These are phyloP conservation scores for Coniophora puteana DNA, from an alignment of 1,284 basidiomycete species.

Conservation along the genomic window DNA sequence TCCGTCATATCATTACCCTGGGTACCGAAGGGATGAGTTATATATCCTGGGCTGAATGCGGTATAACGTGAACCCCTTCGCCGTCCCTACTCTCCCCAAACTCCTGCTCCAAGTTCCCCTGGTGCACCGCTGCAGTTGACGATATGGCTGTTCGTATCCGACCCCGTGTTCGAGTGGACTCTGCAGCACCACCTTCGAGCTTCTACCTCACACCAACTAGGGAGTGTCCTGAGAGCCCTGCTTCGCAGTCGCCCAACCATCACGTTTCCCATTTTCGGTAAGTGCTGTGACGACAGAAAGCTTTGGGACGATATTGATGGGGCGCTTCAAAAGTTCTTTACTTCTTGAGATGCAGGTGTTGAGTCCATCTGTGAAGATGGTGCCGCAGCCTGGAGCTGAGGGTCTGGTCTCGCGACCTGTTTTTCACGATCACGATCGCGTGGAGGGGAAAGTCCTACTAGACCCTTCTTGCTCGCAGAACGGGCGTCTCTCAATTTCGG, in stretches of 20 bases:
- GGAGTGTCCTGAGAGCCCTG: constrained; percentile 12
- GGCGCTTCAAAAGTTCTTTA: constrained; percentile 39
- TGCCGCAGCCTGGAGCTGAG: constrained; percentile 32
- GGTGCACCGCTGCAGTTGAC: too few relatives aligned
- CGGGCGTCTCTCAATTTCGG: constrained; percentile 57
- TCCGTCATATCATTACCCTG: too few relatives aligned
- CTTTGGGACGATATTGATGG: not conserved
- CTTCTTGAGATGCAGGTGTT: constrained; percentile 57
- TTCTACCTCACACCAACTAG: too few relatives aligned
- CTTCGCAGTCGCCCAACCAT: constrained; percentile 27
- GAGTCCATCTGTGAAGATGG: constrained; percentile 52
- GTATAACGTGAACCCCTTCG: too few relatives aligned
- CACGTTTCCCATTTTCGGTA: constrained; percentile 47
- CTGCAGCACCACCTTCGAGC: constrained; percentile 18
- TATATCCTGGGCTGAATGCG: too few relatives aligned
- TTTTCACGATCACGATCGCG: constrained; percentile 54
- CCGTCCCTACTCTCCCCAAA: too few relatives aligned
- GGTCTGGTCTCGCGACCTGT: constrained; percentile 45
- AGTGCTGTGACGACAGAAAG: constrained; percentile 9
- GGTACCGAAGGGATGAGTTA: too few relatives aligned
- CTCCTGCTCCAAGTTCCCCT: too few relatives aligned
- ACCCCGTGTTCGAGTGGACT: constrained; percentile 22
- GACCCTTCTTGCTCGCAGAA: constrained; percentile 45
- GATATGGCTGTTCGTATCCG: constrained; percentile 18
- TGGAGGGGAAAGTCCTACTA: constrained; percentile 56